Evolutionary conservation across 768 basidiomycete genomes (phyloP).

Genomic region (Dioszegia crocea): DNA sequence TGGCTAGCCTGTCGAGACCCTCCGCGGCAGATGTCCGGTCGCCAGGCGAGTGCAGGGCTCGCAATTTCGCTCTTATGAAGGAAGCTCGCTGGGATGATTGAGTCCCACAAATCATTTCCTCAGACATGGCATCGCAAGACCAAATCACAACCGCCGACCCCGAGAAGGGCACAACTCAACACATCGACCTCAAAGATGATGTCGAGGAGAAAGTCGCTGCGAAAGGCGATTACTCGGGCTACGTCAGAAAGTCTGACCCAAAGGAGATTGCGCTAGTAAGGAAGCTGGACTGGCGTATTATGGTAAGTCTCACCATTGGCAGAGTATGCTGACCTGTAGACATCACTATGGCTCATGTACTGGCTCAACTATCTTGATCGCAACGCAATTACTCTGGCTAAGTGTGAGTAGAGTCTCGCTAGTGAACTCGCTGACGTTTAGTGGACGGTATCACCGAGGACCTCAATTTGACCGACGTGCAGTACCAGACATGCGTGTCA

Average conservation of each 20-base stretch:
- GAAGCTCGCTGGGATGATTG: no score
- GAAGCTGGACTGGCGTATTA: slow-evolving; percentile 11
- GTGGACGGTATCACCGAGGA: slow-evolving; percentile 41
- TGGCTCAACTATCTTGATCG: slow-evolving; percentile 4
- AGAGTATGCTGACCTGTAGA: no score
- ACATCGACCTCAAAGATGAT: slow-evolving; percentile 2
- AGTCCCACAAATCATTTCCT: no score
- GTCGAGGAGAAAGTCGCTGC: background rate
- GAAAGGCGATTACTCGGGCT: slow-evolving; percentile 15
- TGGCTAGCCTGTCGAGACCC: no score
- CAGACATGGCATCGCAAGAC: no score
- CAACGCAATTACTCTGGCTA: background rate
- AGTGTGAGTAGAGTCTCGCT: slow-evolving; percentile 11
- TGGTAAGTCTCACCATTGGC: no score
- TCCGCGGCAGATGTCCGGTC: no score
- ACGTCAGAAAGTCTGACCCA: slow-evolving; percentile 13
- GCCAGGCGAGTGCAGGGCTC: no score
- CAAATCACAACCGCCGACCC: background rate
- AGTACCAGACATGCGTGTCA: slow-evolving; percentile 38
- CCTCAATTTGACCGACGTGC: slow-evolving; percentile 29
- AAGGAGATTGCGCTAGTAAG: slow-evolving; percentile 11
- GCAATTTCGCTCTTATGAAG: no score
- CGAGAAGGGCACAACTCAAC: slow-evolving; percentile 1
- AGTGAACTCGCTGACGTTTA: slow-evolving; percentile 30
- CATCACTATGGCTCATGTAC: slow-evolving; percentile 3